These are phyloP conservation scores for Thelonectria blattea DNA, from an alignment of 2,329 filamentous ascomycete species.

Conservation along the genomic window DNA sequence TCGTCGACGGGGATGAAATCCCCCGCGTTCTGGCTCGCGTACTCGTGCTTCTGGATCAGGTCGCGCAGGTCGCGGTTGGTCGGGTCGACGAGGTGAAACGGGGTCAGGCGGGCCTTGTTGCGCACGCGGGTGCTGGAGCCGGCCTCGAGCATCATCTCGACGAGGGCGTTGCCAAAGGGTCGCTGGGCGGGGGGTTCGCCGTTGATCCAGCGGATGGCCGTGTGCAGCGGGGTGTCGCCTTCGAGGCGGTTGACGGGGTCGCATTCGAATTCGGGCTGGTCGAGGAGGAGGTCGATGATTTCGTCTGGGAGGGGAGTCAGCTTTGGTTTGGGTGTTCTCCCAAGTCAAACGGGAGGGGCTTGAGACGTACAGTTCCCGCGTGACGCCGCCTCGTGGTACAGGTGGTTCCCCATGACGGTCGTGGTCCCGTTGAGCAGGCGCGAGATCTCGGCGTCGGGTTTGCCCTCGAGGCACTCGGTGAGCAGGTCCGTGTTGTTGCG, in stretches of 20 bases:
- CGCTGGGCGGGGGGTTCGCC: constrained; percentile 66
- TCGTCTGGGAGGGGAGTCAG: constrained; percentile 61
- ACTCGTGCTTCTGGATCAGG: constrained; percentile 74
- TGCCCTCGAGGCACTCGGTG: constrained; percentile 70
- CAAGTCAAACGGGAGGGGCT: not conserved
- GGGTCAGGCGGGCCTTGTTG: constrained; percentile 77
- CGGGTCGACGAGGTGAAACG: constrained; percentile 76
- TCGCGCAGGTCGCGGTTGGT: constrained; percentile 66
- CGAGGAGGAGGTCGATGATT: constrained; percentile 80
- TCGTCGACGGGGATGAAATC: constrained; percentile 57
- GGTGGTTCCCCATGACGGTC: constrained; percentile 85
- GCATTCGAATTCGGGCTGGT: constrained; percentile 85
- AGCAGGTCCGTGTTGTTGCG: constrained; percentile 91
- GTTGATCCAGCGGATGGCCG: constrained; percentile 79
- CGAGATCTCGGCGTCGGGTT: constrained; percentile 70
- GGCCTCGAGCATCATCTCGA: constrained; percentile 84
- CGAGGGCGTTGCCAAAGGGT: constrained; percentile 68
- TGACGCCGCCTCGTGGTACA: constrained; percentile 86
- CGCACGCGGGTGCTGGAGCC: constrained; percentile 63
- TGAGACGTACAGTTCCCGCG: constrained; percentile 81
- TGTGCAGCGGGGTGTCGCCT: constrained; percentile 80
- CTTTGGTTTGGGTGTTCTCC: no score
- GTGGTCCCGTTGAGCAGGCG: constrained; percentile 83
- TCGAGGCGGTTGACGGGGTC: constrained; percentile 76
- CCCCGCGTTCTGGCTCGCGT: constrained; percentile 62